A percentile compares a stretch with the other conserved stretches of the same genome.
These are phyloP conservation scores for Rutidosis leptorrhynchoides DNA, from an alignment of 129 eudicot species.

Conservation along the genomic window DNA sequence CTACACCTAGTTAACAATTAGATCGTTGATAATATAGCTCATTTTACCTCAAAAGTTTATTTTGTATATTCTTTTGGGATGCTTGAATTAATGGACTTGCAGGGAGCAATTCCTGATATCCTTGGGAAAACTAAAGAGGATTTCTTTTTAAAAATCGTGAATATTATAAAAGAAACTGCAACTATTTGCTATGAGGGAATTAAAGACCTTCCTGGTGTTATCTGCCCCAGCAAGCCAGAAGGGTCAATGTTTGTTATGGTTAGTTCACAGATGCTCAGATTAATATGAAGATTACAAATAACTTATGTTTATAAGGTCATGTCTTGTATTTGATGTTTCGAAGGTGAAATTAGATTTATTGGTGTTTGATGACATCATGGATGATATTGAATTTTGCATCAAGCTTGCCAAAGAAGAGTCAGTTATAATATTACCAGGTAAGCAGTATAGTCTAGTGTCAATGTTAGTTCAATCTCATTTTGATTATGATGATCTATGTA, in stretches of 20 bases:
- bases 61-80: not conserved
- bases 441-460: not conserved
- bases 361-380: not conserved
- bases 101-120: constrained; percentile 50
- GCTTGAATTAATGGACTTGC: not conserved
- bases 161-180: constrained; percentile 28
- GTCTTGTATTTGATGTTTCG: not conserved
- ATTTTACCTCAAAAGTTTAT: not conserved
- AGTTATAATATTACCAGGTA: not conserved
- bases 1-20: not conserved
- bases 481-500: not conserved
- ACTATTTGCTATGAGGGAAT: constrained; percentile 26
- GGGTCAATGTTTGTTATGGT: constrained; percentile 50
- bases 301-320: not conserved
- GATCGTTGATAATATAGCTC: not conserved
- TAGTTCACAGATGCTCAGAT: not conserved
- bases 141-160: constrained; percentile 35
- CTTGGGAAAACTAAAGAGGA: constrained; percentile 33
- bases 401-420: not conserved
- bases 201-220: constrained; percentile 42
- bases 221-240: constrained; percentile 48
- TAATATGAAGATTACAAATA: not conserved
- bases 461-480: not conserved
- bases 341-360: not conserved
- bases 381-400: not conserved